These are phyloP conservation scores for Agaricus bisporus DNA, from an alignment of 768 basidiomycete genomes.

Conservation along the genomic window DNA sequence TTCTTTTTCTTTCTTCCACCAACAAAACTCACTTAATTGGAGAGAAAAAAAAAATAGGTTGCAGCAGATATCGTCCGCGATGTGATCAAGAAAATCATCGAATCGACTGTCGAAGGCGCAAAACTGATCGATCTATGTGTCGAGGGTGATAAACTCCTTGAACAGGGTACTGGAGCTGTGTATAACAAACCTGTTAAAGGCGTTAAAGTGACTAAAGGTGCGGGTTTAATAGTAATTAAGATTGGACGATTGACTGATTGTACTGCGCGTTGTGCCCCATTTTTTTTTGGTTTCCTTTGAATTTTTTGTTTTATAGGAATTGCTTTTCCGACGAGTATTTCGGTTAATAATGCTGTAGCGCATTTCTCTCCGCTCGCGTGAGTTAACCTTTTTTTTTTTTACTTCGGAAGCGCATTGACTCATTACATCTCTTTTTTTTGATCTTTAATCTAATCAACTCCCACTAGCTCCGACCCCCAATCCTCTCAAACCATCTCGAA, in stretches of 20 bases:
- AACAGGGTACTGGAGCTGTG: slow-evolving; percentile 75
- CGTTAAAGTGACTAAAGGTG: slow-evolving; percentile 83
- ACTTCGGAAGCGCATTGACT: neutral
- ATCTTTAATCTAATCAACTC: slow-evolving; percentile 6
- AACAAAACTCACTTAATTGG: neutral
- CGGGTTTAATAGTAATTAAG: slow-evolving; percentile 17
- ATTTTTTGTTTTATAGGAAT: slow-evolving; percentile 45
- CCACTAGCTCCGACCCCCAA: slow-evolving; percentile 62
- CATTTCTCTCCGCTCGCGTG: slow-evolving; percentile 96
- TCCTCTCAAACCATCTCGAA: slow-evolving; percentile 66
- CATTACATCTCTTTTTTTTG: neutral
- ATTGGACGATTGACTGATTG: too few relatives aligned
- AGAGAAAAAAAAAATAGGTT: slow-evolving; percentile 36
- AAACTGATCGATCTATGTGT: slow-evolving; percentile 86
- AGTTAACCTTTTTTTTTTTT: slow-evolving; percentile 35
- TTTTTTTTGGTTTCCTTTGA: neutral
- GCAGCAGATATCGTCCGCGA: slow-evolving; percentile 87
- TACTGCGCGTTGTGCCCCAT: neutral
- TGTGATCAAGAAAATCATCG: slow-evolving; percentile 82
- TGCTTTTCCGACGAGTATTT: slow-evolving; percentile 91
- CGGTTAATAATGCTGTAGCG: slow-evolving; percentile 92
- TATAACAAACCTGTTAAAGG: slow-evolving; percentile 92
- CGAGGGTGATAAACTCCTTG: slow-evolving; percentile 91
- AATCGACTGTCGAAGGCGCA: slow-evolving; percentile 71
- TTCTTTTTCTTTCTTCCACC: neutral